Evolutionary conservation across 352 stramenopile genomes (phyloP), one percentile per base, ranked within the genome.

Genomic region (Globisporangium viniferum): DNA sequence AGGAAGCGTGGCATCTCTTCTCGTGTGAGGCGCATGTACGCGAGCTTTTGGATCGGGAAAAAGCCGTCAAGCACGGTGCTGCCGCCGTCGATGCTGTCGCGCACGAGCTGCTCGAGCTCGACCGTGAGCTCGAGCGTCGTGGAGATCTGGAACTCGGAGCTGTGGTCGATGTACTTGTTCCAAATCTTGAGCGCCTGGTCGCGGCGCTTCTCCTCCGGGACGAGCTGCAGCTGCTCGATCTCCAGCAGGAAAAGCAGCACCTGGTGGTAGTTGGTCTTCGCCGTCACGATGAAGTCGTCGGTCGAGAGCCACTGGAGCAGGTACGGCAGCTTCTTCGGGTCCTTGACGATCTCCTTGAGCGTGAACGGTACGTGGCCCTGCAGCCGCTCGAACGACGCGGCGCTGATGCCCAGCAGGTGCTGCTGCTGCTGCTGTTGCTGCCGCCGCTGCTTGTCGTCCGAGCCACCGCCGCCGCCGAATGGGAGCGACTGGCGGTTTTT

Each of bases 271-370:
- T 90, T 82, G 14, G 73, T 80, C 59, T 78, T 63, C 33, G 76
- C 69, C 2, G 62, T 71, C 2, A 71, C 57, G 24, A 74, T 74
- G 36, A 75, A 44, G 33, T 81, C 68, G 65, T 91, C 81, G 2
- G 73, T 70, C 1, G 81, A 91, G 27, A 95, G 82, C 82, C 84
- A 95, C 18, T 86, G 81, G 59, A 94, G 68, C 49, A 95, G 58
- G 67, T 88, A 95, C 55, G 86, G 88, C 51, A 95, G 73, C 58
- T 92, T 95, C 71, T 94, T 95, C 5, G 86, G 81, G 69, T 95
- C 88, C 39, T 92, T 92, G 5, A 94, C 85, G 61, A 95, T 89
- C 62, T 94, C 86, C 56, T 93, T 90, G 22, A 95, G 79, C 27
- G 88, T 90, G 64, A 92, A 91, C 6, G 84, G 88, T 63, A 92